Base-by-base conservation (phyloP, 2,329 filamentous ascomycete species). In the Fusarium hainanense region DNA sequence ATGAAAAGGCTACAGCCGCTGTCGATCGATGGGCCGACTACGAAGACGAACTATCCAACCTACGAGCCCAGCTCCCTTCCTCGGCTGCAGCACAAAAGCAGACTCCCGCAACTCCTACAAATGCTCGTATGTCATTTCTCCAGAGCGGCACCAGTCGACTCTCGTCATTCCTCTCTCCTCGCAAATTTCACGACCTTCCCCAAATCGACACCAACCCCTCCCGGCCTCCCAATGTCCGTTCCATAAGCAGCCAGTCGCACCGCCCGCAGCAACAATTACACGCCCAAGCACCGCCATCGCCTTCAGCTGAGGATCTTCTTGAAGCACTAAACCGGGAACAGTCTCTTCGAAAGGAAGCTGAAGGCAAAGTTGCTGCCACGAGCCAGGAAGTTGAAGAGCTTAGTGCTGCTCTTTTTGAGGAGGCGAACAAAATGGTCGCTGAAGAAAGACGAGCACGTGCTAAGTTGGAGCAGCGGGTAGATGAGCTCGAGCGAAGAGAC, bases 361-460 rank as follows among this genome's bases (percentile, higher is more conserved):
- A 96, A 80, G 86, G 86, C 51, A 86, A 88, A 66, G 82, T 93
- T 21, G 85, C 85, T 68, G 87, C 89, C 51, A 91, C 92, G 52
- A 75, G 88, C 74, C 85, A 83, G 14, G 93, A 96, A 82, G 86
- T 95, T 21, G 93, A 95, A 80, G 93, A 96, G 80, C 82, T 96
- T 69, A 92, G 88, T 75, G 90, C 88, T 21, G 87, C 86, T 52
- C 82, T 96, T 56, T 96, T 96, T 78, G 89, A 92, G 81, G 90
- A 94, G 82, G 93, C 93, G 54, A 96, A 96, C 78, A 89, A 94
- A 80, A 96, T 96, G 93, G 93, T 96, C 21, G 92, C 93, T 4
- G 84, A 86, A 20, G 93, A 96, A 83, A 83, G 93, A 44, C 86
- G 88, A 59, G 91, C 90, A 34, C 83, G 92, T 62, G 91, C 91